Evolutionary conservation across 257 asterid species (phyloP).

Genomic region (Forsythia viridissima): DNA sequence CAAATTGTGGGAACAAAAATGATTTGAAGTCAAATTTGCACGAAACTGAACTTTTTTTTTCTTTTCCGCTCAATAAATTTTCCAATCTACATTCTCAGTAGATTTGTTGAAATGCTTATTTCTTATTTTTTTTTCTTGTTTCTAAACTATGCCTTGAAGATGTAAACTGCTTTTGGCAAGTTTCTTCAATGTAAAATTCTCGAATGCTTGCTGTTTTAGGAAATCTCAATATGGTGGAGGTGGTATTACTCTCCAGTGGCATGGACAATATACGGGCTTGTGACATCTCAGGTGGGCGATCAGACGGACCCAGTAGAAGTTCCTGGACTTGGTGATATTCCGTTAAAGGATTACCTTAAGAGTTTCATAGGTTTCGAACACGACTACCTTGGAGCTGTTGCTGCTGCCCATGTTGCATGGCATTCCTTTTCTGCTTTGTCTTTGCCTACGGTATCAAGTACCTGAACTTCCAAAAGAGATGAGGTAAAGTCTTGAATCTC

Average conservation of each 20-base stretch:
- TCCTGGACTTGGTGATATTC: no score
- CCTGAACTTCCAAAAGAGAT: no score
- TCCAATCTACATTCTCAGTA: not conserved
- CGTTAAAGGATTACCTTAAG: no score
- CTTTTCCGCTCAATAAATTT: not conserved
- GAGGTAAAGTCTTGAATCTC: no score
- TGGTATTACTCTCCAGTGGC: constrained; percentile 88
- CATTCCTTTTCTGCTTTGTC: no score
- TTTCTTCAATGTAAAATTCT: not conserved
- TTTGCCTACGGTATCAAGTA: no score
- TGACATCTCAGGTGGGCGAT: no score
- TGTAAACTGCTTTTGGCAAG: not conserved
- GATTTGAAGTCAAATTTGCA: not conserved
- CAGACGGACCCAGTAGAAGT: no score
- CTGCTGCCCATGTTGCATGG: no score
- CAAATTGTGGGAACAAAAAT: not conserved
- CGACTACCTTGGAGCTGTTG: no score
- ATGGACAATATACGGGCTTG: constrained; percentile 91
- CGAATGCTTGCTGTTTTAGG: constrained; percentile 34
- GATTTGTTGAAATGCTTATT: not conserved
- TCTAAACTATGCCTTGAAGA: not conserved
- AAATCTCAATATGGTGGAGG: constrained; percentile 91
- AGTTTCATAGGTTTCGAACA: no score
- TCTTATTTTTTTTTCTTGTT: no score
- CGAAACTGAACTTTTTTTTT: not conserved